Evolutionary conservation across 345 rosid genomes (phyloP).

Genomic region (Eucalyptus erythrocorys): DNA sequence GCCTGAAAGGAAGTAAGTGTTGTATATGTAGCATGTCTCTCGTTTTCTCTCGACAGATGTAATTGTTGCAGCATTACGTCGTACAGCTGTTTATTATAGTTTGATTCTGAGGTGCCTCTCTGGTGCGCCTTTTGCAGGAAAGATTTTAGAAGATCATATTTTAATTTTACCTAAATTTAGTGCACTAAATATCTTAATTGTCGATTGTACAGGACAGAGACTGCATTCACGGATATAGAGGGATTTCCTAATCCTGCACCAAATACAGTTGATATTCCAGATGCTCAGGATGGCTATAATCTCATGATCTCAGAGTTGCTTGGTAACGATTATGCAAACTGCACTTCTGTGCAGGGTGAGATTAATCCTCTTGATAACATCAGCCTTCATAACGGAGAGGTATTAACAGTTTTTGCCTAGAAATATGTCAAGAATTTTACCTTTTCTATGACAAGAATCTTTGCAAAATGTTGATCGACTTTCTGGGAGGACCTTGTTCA

Average conservation of each 20-base stretch:
- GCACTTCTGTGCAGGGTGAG: constrained; percentile 40
- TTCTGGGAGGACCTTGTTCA: background rate
- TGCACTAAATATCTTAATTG: background rate
- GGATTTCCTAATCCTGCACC: constrained; percentile 22
- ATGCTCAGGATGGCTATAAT: constrained; percentile 63
- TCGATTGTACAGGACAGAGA: constrained; percentile 45
- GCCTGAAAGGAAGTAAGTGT: constrained; percentile 50
- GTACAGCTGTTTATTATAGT: background rate
- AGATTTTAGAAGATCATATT: background rate
- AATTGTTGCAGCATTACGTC: background rate
- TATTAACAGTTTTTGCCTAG: constrained; percentile 4
- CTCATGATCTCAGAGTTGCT: constrained; percentile 79
- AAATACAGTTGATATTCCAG: constrained; percentile 33
- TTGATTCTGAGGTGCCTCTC: background rate
- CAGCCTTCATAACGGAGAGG: constrained; percentile 65
- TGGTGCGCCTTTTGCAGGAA: background rate
- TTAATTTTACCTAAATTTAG: background rate
- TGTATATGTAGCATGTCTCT: background rate
- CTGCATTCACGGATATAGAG: constrained; percentile 30
- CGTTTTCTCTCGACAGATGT: too few relatives aligned
- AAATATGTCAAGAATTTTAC: background rate
- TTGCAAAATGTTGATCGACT: background rate
- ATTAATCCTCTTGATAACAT: constrained; percentile 38
- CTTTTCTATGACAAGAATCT: background rate
- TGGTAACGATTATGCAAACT: constrained; percentile 30